These are phyloP conservation scores for Stenogyne calaminthoides DNA, from an alignment of 305 asterid species.

Conservation along the genomic window DNA sequence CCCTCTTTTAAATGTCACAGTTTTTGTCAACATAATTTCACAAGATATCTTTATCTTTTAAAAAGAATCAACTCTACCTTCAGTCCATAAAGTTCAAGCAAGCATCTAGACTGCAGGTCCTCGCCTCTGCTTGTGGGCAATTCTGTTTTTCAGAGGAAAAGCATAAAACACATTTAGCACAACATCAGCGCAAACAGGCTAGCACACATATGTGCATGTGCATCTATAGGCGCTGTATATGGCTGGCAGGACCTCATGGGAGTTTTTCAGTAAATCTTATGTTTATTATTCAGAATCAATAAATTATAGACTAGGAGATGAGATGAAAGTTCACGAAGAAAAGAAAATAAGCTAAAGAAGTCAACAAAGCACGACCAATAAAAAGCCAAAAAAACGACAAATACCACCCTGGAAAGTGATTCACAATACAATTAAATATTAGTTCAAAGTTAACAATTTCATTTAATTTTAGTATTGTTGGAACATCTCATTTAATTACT, in stretches of 20 bases:
- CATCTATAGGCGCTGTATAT: background rate
- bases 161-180: constrained; percentile 13
- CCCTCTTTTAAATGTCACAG: constrained; percentile 1
- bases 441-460: background rate
- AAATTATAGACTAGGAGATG: background rate
- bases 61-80: constrained; percentile 59
- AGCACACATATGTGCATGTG: no score
- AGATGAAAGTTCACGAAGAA: background rate
- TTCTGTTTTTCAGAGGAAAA: constrained; percentile 53
- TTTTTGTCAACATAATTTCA: constrained; percentile 12
- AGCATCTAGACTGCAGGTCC: constrained; percentile 96
- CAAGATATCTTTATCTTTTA: constrained; percentile 7
- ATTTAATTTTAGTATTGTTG: background rate
- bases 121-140: constrained; percentile 96
- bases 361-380: background rate
- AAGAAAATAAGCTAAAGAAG: constrained; percentile 2
- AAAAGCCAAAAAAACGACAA: constrained; percentile 2
- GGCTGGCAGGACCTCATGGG: background rate
- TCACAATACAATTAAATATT: background rate
- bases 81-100: constrained; percentile 94
- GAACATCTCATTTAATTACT: background rate
- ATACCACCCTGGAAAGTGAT: background rate
- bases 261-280: background rate
- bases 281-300: background rate
- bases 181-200: no score